Evolutionary conservation across 257 asterid genomes (phyloP), one percentile per base, ranked within the genome.

Genomic region (Linaria vulgaris): DNA sequence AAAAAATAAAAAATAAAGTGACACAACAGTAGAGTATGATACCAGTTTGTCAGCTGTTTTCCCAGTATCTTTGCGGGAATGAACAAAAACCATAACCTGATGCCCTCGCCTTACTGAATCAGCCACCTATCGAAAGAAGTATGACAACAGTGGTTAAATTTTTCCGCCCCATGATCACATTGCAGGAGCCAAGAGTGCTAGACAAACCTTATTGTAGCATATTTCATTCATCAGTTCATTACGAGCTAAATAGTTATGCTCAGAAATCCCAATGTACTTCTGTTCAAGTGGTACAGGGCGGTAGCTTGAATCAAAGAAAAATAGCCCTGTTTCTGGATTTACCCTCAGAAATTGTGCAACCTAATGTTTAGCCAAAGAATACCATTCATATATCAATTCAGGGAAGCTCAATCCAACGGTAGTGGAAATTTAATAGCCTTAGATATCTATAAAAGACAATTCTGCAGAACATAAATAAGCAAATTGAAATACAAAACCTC

Each of bases 251-350:
- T 75, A 92, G 76, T 89, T 92, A 63, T 69, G 83, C 68, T 82
- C 97, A 54, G 91, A 87, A 64, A 92, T 83, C 69, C 97, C 99
- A 72, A 92, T 87, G 76, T 92, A 92, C 61, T 85, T 89, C 74
- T 92, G 99, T 71, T 95, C 95, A 56, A 92, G 97, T 71, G 99
- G 99, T 21, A 92, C 99, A 22, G 99, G 99, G 53, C 97, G 95
- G 70, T 89, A 92, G 83, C 94, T 82, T 66, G 97, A 80, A 78
- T 89, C 97, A 30, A 92, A 92, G 88, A 85, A 92, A 79, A 92
- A 92, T 19, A 92, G 80, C 57, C 99, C 99, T 66, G 84, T 65
- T 22, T 92, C 99, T 65, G 94, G 77, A 81, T 90, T 92, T 66
- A 92, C 96, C 79, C 99, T 90, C 76, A 92, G 81, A 79, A 92